Evolutionary conservation across 2,329 filamentous ascomycete species (phyloP), one percentile per base, ranked within the genome.

Genomic region (Elsinoe perseae): DNA sequence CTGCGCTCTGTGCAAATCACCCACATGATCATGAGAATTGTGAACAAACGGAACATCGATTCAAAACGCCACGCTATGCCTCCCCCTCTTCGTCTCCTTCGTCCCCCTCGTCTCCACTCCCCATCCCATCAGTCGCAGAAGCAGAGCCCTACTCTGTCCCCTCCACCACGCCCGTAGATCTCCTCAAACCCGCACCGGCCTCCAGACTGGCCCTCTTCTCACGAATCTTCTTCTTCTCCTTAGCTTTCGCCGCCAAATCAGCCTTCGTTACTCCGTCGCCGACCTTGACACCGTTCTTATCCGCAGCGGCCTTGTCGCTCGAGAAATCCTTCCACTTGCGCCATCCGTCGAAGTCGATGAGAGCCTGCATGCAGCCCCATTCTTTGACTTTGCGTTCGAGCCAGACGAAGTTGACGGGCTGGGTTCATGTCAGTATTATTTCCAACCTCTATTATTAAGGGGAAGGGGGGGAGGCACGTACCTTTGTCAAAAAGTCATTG

Each of bases 341-440:
- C 93, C 93, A 98, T 60, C 93, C 93, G 69, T 97, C 92, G 69
- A 93, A 97, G 74, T 98, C 93, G 66, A 98, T 97, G 21, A 98
- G 80, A 8, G 93, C 93, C 75, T 97, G 93, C 93, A 98, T 98
- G 75, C 93, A 97, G 57, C 93, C 93, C 93, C 93, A 98, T 77
- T 98, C 93, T 74, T 95, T 96, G 64, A 97, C 91, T 71, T 98
- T 98, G 57, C 92, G 84, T 70, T 96, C 89, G 23, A 98, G 81
- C 91, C 92, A 98, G 58, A 95, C 87, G 68, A 96, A 96, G 69
- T 95, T 95, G 63, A 98, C 92, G 18, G 93, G 93, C 89, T 56
- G 10, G 25, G n/a, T 7, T 30, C 44, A 5, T 74, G 95, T 96
- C 63, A 97, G 91, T 71, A 97, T 97, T 57, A 92, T 83, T 70